These are phyloP conservation scores for Colletotrichum cuscutae DNA, from an alignment of 2,329 filamentous ascomycete species.

Conservation along the genomic window DNA sequence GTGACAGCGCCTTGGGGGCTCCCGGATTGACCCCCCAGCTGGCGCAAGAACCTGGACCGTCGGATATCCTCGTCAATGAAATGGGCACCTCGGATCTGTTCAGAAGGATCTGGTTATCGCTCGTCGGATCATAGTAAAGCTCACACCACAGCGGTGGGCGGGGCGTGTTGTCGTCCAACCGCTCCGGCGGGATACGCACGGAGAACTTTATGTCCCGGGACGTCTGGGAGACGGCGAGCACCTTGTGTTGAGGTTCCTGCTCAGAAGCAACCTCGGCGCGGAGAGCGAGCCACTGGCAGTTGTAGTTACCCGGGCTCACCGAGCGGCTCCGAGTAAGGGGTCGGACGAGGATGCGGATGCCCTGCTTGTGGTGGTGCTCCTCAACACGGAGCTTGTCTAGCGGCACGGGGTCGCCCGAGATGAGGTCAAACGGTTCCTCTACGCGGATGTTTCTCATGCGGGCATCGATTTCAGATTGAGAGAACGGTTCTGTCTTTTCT, in stretches of 20 bases:
- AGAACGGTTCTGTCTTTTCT: conserved; percentile 69
- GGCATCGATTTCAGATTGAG: conserved; percentile 64
- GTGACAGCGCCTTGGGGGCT: conserved; percentile 58
- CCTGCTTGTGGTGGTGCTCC: conserved; percentile 63
- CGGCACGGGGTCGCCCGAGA: conserved; percentile 57
- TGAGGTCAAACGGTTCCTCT: conserved; percentile 52
- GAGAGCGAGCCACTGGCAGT: conserved; percentile 66
- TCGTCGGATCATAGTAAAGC: conserved; percentile 68
- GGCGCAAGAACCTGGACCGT: conserved; percentile 44
- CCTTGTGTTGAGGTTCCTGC: conserved; percentile 62
- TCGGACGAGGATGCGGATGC: conserved; percentile 67
- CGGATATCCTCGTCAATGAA: conserved; percentile 57
- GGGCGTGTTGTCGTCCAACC: conserved; percentile 50
- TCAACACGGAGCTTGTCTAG: conserved; percentile 64
- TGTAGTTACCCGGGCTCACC: conserved; percentile 63
- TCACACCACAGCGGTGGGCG: conserved; percentile 67
- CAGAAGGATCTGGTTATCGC: conserved; percentile 66
- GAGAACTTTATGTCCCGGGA: conserved; percentile 69
- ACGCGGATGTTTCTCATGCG: conserved; percentile 58
- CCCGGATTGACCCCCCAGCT: conserved; percentile 53
- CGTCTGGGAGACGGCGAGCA: conserved; percentile 70
- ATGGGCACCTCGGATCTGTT: conserved; percentile 67
- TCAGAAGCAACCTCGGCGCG: conserved; percentile 63
- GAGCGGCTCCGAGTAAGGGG: conserved; percentile 64
- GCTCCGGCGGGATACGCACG: conserved; percentile 63